Evolutionary conservation across 768 basidiomycete species (phyloP).

Genomic region (Tubosaeta sp.): DNA sequence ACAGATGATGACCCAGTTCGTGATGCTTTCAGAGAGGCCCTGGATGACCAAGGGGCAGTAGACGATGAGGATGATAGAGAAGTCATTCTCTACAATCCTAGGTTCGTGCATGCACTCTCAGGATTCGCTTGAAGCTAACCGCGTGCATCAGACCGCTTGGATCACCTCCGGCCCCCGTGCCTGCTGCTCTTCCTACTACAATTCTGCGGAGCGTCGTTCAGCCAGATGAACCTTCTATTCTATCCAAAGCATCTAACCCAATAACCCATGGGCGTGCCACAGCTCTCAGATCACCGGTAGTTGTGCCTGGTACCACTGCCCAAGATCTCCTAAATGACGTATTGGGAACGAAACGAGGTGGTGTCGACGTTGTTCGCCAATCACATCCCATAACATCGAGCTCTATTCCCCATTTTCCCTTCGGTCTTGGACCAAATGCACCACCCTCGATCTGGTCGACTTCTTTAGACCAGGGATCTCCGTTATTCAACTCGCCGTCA

Average conservation of each 20-base stretch:
- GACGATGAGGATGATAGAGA: slow-evolving; percentile 54
- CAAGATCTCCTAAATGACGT: slow-evolving; percentile 58
- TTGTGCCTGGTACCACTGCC: slow-evolving; percentile 49
- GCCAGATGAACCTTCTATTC: slow-evolving; percentile 1
- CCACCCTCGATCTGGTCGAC: slow-evolving; percentile 68
- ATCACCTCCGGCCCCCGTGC: slow-evolving; percentile 13
- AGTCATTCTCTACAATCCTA: slow-evolving; percentile 75
- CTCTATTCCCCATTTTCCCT: slow-evolving; percentile 43
- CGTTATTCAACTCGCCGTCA: slow-evolving; percentile 9
- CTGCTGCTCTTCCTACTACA: slow-evolving; percentile 15
- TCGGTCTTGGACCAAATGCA: slow-evolving; percentile 48
- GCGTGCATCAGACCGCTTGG: slow-evolving; percentile 12
- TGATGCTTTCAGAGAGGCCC: slow-evolving; percentile 55
- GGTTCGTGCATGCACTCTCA: slow-evolving; percentile 33
- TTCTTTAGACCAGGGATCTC: slow-evolving; percentile 43
- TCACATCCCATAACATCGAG: slow-evolving; percentile 18
- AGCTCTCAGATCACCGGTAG: slow-evolving; percentile 22
- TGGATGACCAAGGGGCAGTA: slow-evolving; percentile 31
- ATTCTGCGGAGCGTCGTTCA: slow-evolving; percentile 1
- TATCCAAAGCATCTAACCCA: slow-evolving; percentile 1
- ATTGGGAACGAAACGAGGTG: slow-evolving; percentile 19
- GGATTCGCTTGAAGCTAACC: slow-evolving; percentile 6
- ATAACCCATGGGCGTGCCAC: slow-evolving; percentile 19
- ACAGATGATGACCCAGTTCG: slow-evolving; percentile 76
- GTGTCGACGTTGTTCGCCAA: slow-evolving; percentile 14